Evolutionary conservation across 768 basidiomycete genomes (phyloP).

Genomic region (Mycena crocata): DNA sequence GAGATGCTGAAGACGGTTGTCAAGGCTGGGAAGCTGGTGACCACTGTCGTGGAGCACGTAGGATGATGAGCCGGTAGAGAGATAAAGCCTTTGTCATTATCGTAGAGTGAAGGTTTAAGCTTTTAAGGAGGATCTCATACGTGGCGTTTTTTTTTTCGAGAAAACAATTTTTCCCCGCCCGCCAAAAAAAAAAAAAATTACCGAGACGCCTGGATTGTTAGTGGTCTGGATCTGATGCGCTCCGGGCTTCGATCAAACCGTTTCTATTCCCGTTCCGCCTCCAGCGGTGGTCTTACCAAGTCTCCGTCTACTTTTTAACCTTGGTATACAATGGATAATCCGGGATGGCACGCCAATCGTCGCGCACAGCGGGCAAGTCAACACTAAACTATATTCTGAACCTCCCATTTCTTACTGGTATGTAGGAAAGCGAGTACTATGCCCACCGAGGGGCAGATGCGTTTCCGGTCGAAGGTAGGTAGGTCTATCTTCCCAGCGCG

Average conservation of each 20-base stretch:
- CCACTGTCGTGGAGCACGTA: conserved; percentile 88
- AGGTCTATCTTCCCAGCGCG: too few species aligned
- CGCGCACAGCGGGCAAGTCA: conserved; percentile 65
- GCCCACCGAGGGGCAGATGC: conserved; percentile 52
- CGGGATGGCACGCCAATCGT: conserved; percentile 80
- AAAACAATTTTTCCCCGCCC: too few species aligned
- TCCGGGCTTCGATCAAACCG: not conserved
- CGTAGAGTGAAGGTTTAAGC: too few species aligned
- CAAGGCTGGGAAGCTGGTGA: conserved; percentile 85
- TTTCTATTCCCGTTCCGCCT: not conserved
- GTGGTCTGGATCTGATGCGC: not conserved
- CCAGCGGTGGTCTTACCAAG: not conserved
- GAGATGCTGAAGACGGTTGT: conserved; percentile 95
- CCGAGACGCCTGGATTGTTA: too few species aligned
- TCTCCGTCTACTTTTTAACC: not conserved
- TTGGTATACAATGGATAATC: conserved; percentile 69
- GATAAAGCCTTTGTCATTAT: too few species aligned
- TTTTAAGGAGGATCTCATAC: too few species aligned
- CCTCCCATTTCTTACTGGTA: conserved; percentile 7
- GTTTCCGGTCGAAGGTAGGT: too few species aligned
- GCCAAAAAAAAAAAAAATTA: too few species aligned
- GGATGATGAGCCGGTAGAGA: too few species aligned
- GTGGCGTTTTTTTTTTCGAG: too few species aligned
- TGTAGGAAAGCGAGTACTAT: conserved; percentile 42
- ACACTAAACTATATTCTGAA: not conserved